Evolutionary conservation across 2,329 filamentous ascomycete genomes (phyloP).

Genomic region (Xylariaceae sp.): DNA sequence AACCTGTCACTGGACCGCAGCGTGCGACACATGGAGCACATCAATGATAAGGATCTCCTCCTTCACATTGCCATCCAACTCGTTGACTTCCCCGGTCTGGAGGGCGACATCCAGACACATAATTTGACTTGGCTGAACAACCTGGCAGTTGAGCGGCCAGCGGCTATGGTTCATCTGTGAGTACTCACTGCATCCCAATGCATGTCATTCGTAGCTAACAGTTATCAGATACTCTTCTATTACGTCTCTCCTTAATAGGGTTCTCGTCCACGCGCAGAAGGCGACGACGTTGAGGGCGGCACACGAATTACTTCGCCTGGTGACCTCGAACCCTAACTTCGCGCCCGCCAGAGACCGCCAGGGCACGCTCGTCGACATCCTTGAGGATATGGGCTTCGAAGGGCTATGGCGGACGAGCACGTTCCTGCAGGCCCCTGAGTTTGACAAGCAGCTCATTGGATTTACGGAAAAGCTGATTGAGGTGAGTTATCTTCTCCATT

Average conservation of each 20-base stretch:
- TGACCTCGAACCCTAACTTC: slow-evolving; percentile 52
- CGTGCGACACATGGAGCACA: slow-evolving; percentile 39
- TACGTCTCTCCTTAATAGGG: slow-evolving; percentile 53
- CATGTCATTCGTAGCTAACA: slow-evolving; percentile 12
- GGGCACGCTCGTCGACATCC: slow-evolving; percentile 45
- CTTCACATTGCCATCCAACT: slow-evolving; percentile 59
- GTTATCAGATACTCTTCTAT: slow-evolving; percentile 49
- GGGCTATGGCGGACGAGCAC: slow-evolving; percentile 57
- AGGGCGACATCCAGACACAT: slow-evolving; percentile 56
- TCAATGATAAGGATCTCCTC: slow-evolving; percentile 58
- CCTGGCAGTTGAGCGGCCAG: slow-evolving; percentile 49
- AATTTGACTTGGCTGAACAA: slow-evolving; percentile 56
- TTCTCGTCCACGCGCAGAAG: slow-evolving; percentile 60
- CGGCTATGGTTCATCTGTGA: slow-evolving; percentile 55
- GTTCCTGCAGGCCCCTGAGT: slow-evolving; percentile 44
- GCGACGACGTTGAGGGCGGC: slow-evolving; percentile 54
- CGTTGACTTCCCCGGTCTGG: slow-evolving; percentile 61
- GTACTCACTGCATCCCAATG: slow-evolving; percentile 26
- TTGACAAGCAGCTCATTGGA: slow-evolving; percentile 47
- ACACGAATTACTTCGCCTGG: slow-evolving; percentile 53
- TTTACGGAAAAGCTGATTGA: slow-evolving; percentile 58
- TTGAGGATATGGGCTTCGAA: slow-evolving; percentile 58
- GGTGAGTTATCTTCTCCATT: slow-evolving; percentile 38
- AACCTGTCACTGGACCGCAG: slow-evolving; percentile 37
- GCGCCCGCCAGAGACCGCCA: slow-evolving; percentile 43